These are phyloP conservation scores for Penicillium atrosanguineum DNA, from an alignment of 495 filamentous ascomycete species.

Conservation along the genomic window DNA sequence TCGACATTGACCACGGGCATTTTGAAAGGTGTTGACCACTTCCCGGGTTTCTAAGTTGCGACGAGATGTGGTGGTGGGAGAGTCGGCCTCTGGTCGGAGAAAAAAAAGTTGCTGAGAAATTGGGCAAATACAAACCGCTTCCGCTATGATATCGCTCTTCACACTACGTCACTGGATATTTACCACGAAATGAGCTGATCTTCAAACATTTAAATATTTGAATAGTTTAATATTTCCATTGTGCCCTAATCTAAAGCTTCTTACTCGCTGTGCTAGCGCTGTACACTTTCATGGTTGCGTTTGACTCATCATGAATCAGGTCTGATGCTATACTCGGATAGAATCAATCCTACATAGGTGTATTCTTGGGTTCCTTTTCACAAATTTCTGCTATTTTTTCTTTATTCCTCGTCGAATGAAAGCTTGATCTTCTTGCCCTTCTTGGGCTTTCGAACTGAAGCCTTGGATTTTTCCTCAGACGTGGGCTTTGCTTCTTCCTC, in stretches of 20 bases:
- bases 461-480: constrained; percentile 24
- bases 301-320: constrained; percentile 28
- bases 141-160: constrained; percentile 1
- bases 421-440: constrained; percentile 50
- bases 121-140: constrained; percentile 3
- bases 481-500: constrained; percentile 21
- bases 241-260: not conserved
- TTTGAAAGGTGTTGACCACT: constrained; percentile 31
- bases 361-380: not conserved
- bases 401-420: constrained; percentile 41
- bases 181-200: not conserved
- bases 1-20: constrained; percentile 91
- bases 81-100: constrained; percentile 14
- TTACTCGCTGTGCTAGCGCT: not conserved
- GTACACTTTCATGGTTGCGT: constrained; percentile 1
- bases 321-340: not conserved
- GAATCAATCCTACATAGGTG: not conserved
- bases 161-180: not conserved
- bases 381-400: not conserved
- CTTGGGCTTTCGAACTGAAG: constrained; percentile 34
- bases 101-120: constrained; percentile 31
- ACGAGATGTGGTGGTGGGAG: constrained; percentile 16
- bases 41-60: constrained; percentile 10
- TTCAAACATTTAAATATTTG: not conserved
- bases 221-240: not conserved